Percentiles rank a stretch among this genome's conserved stretches.
phyloP scores from a whole-genome alignment of 345 rosid species.

The Tarenaya hassleriana region DNA sequence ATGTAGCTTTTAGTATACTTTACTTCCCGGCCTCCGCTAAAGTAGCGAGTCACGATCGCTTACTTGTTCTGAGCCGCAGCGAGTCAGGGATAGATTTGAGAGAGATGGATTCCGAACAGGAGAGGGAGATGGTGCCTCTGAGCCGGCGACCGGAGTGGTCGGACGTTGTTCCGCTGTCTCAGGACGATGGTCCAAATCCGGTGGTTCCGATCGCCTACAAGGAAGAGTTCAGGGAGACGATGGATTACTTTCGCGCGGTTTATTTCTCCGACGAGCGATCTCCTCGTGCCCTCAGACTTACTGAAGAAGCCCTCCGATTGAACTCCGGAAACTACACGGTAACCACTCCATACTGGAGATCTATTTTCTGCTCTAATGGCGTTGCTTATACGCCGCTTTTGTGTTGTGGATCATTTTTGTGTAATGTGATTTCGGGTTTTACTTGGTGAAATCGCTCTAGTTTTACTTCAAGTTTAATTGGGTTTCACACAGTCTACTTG shows the following conservation, averaged over 20 bases:
- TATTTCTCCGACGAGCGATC: conserved; percentile 69
- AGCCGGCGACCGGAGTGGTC: conserved; percentile 63
- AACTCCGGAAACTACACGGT: conserved; percentile 94
- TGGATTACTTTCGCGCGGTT: conserved; percentile 86
- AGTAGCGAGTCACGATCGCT: too few species aligned
- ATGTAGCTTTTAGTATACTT: not conserved
- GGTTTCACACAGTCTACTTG: too few species aligned
- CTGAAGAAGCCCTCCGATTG: conserved; percentile 45
- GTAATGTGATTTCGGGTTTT: not conserved
- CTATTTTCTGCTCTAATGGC: not conserved
- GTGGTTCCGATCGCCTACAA: conserved; percentile 78
- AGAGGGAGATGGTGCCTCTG: conserved; percentile 31
- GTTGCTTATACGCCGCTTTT: not conserved
- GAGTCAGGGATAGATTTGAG: not conserved
- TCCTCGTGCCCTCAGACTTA: conserved; percentile 63
- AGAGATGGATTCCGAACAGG: conserved; percentile 29
- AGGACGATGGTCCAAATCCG: conserved; percentile 82
- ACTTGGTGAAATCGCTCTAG: too few species aligned
- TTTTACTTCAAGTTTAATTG: too few species aligned
- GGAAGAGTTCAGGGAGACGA: conserved; percentile 70
- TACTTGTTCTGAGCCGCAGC: not conserved
- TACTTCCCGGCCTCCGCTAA: not conserved
- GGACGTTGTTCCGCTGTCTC: conserved; percentile 61
- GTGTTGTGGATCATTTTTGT: not conserved
- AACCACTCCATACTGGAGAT: conserved; percentile 7